These are phyloP conservation scores for Colletotrichum sp. DNA, from an alignment of 2,329 filamentous ascomycete genomes.

Conservation along the genomic window DNA sequence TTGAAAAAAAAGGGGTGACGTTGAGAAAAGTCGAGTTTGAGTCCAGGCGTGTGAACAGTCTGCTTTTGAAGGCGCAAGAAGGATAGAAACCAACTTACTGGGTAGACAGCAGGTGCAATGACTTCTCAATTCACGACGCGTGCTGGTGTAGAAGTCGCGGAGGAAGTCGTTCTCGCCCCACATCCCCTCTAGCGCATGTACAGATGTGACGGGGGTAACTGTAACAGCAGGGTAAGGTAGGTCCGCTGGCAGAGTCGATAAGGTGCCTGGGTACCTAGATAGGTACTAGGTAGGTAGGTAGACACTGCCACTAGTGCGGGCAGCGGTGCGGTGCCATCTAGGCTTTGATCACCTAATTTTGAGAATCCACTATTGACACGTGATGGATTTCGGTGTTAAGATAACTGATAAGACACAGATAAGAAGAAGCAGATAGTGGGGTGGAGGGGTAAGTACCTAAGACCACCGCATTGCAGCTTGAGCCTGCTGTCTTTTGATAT, in stretches of 20 bases:
- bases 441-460: not conserved
- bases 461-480: not conserved
- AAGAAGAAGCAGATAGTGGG: not conserved
- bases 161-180: not conserved
- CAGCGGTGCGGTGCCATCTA: not conserved
- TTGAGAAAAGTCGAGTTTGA: not conserved
- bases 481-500: not conserved
- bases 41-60: not conserved
- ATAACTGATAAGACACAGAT: not conserved
- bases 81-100: not conserved
- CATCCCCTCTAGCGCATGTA: not conserved
- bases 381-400: not conserved
- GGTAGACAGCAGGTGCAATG: not conserved
- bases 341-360: not conserved
- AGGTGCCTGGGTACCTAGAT: not conserved
- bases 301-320: not conserved
- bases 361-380: not conserved
- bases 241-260: not conserved
- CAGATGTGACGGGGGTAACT: not conserved
- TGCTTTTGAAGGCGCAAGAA: not conserved
- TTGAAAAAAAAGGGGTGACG: not conserved
- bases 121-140: not conserved
- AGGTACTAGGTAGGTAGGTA: not conserved
- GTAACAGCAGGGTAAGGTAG: not conserved
- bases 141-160: not conserved